These are phyloP conservation scores for Lizonia empirigonia DNA, from an alignment of 2,329 filamentous ascomycete species.

Conservation along the genomic window DNA sequence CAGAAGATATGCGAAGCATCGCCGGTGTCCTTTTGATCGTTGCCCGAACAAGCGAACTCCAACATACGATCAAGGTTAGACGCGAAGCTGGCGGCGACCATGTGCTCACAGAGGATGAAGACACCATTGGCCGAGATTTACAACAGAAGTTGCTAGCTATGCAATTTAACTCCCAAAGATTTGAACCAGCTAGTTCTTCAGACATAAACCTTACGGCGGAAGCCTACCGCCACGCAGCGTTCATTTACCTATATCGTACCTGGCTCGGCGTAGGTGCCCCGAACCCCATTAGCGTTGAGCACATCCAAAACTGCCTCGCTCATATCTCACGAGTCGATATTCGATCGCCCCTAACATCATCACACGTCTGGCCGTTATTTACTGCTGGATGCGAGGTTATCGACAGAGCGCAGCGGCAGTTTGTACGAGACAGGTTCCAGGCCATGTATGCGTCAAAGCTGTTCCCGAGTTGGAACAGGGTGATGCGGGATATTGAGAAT, in stretches of 20 bases:
- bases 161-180: conserved; percentile 19
- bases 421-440: conserved; percentile 33
- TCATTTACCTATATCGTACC: conserved; percentile 43
- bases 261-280: conserved; percentile 41
- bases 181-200: conserved; percentile 4
- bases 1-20: conserved; percentile 29
- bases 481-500: conserved; percentile 38
- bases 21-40: conserved; percentile 35
- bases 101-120: conserved; percentile 25
- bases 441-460: conserved; percentile 30
- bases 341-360: conserved; percentile 31
- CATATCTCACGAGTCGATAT: conserved; percentile 26
- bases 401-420: conserved; percentile 27
- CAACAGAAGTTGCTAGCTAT: conserved; percentile 27
- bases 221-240: conserved; percentile 41
- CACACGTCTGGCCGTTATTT: conserved; percentile 43
- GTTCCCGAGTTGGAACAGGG: conserved; percentile 34
- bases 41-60: conserved; percentile 34
- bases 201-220: conserved; percentile 34
- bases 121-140: conserved; percentile 24
- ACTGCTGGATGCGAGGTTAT: conserved; percentile 40
- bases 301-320: conserved; percentile 33
- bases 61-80: conserved; percentile 27
- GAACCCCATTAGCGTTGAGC: conserved; percentile 36
- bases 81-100: conserved; percentile 5